Evolutionary conservation across 192 early-diverging fungal genomes (phyloP), one percentile per base, ranked within the genome.

Genomic region (Coemansia guatemalensis): DNA sequence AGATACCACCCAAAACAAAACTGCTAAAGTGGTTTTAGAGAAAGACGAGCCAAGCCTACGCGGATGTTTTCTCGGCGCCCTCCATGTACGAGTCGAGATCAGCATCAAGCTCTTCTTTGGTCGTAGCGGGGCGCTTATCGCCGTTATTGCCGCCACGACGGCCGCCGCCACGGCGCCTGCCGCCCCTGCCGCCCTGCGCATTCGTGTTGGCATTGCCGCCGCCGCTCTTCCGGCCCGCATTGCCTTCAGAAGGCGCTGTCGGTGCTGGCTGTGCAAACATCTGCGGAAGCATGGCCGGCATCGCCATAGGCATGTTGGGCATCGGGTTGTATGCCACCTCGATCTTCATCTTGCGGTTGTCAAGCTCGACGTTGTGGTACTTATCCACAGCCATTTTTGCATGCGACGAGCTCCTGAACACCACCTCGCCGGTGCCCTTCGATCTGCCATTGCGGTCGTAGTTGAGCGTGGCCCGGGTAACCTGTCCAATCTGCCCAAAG

Each of bases 1-100:
- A 30, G 21, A 18, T 61, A 11, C n/a, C 50, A n/a, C 48, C 14
- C 14, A 12, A 30, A 60, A 29, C 67, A 33, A 59, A 9, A 53
- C 6, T 39, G 35, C 11, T 9, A 1, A 12, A 12, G 11, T 39
- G 35, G 11, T 39, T 39, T 8, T 2, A 14, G 24, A 1, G n/a
- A 8, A 8, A 29, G 2, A 17, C 17, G 30, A 33, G 26, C 2
- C 8, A 20, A 9, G n/a, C 1, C 60, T 75, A 64, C 33, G 48
- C 21, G 8, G 63, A 35, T 12, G 68, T 12, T 53, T 71, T 68
- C 47, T 73, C 62, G 57, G 61, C 70, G 11, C 71, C 68, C 61
- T 63, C 62, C 75, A 78, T 82, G 74, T 76, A 82, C 59, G 60
- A 57, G 67, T 76, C 74, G 8, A 76, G 74, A 7, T 82, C 75